These are phyloP conservation scores for Acacia crassicarpa DNA, from an alignment of 306 rosid species.

Conservation along the genomic window DNA sequence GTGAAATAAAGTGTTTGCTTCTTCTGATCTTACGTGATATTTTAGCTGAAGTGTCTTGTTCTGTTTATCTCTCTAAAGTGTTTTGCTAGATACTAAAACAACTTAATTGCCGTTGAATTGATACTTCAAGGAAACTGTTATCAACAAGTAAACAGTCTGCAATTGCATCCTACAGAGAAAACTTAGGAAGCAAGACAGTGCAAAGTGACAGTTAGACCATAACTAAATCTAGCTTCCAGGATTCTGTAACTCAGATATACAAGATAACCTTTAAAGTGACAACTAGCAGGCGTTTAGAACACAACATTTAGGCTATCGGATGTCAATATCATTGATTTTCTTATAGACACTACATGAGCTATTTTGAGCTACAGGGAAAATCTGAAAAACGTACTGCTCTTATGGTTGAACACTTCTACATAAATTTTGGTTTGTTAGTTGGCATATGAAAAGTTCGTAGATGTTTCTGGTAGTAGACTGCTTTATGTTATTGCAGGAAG, in stretches of 20 bases:
- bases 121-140: slow-evolving; percentile 7
- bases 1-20: slow-evolving; percentile 23
- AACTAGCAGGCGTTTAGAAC: slow-evolving; percentile 4
- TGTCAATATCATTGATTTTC: slow-evolving; percentile 6
- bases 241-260: slow-evolving; percentile 16
- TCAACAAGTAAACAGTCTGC: background rate
- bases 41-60: background rate
- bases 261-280: slow-evolving; percentile 7
- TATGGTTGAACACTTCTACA: slow-evolving; percentile 9
- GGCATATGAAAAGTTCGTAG: slow-evolving; percentile 7
- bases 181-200: background rate
- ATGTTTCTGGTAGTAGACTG: slow-evolving; percentile 13
- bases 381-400: slow-evolving; percentile 7
- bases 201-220: slow-evolving; percentile 9
- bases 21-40: slow-evolving; percentile 6
- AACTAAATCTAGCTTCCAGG: slow-evolving; percentile 18
- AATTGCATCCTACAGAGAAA: slow-evolving; percentile 7
- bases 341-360: background rate
- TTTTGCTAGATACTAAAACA: background rate
- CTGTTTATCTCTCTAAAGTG: background rate
- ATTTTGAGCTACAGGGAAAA: background rate
- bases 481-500: slow-evolving; percentile 76
- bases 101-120: background rate
- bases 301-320: background rate
- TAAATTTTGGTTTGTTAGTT: slow-evolving; percentile 15